Conservation (phyloP, 2,329 filamentous ascomycete genomes). For the Delphinella strobiligena region DNA sequence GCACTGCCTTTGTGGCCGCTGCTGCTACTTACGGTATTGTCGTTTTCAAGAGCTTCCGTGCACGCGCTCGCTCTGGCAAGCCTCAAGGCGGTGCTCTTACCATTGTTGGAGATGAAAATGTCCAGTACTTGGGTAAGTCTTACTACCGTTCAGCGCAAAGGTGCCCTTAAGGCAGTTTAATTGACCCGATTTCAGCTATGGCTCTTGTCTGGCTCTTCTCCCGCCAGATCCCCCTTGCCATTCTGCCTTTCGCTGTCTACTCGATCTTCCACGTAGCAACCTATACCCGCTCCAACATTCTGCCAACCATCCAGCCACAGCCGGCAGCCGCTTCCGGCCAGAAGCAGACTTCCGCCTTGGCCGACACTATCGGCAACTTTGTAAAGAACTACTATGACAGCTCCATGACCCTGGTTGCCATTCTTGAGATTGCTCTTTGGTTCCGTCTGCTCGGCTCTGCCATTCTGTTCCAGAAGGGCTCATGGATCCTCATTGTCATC, state of each 20-base stretch:
- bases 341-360: conserved; percentile 51
- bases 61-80: conserved; percentile 64
- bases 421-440: conserved; percentile 80
- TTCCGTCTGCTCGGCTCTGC: conserved; percentile 69
- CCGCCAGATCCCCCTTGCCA: conserved; percentile 76
- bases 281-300: conserved; percentile 85
- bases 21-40: conserved; percentile 94
- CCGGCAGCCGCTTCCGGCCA: conserved; percentile 42
- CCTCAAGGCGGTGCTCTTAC: conserved; percentile 48
- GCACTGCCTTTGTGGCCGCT: conserved; percentile 77
- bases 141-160: no score
- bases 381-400: conserved; percentile 97
- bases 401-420: conserved; percentile 86
- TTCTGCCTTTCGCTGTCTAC: conserved; percentile 92
- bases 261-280: conserved; percentile 97
- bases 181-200: conserved; percentile 51
- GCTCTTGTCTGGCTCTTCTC: conserved; percentile 89
- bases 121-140: conserved; percentile 83
- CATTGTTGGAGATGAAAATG: conserved; percentile 80
- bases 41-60: conserved; percentile 92
- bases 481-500: conserved; percentile 73
- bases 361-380: conserved; percentile 78
- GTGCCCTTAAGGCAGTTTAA: background rate
- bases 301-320: conserved; percentile 71
- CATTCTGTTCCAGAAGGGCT: conserved; percentile 77